Conservation (phyloP, 164 flowering plant species). For the Nymphaea colorata region DNA sequence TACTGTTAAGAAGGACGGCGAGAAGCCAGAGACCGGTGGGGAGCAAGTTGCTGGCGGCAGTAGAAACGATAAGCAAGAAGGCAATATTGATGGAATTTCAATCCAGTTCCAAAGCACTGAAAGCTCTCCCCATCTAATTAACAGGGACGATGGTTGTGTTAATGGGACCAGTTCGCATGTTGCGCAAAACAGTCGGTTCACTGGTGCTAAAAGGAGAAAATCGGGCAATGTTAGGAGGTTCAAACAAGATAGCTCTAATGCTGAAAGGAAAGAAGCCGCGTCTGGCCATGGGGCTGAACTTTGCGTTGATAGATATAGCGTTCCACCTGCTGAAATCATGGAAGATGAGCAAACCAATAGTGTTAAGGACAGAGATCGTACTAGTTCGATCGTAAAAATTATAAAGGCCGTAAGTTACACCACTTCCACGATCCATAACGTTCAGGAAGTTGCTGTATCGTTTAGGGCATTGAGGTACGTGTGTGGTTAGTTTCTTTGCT, state of each 20-base stretch:
- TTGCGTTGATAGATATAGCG: slow-evolving; percentile 2
- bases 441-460: slow-evolving; percentile 54
- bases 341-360: slow-evolving; percentile 9
- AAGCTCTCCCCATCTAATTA: not conserved
- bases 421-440: slow-evolving; percentile 38
- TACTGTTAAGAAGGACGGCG: not conserved
- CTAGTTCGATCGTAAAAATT: slow-evolving; percentile 37
- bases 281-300: not conserved
- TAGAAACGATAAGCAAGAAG: slow-evolving; percentile 8
- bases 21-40: not conserved
- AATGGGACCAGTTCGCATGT: slow-evolving; percentile 9
- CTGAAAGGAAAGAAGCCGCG: slow-evolving; percentile 9
- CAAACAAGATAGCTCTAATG: slow-evolving; percentile 28
- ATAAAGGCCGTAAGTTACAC: slow-evolving; percentile 59
- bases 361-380: not conserved
- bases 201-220: slow-evolving; percentile 72
- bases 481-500: not conserved
- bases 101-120: slow-evolving; percentile 20
- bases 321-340: slow-evolving; percentile 15
- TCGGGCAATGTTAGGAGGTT: slow-evolving; percentile 80
- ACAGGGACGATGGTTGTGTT: not conserved
- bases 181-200: slow-evolving; percentile 33
- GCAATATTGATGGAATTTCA: slow-evolving; percentile 16
- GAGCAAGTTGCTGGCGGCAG: not conserved
- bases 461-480: slow-evolving; percentile 71